These are phyloP conservation scores for Xylaria curta DNA, from an alignment of 495 filamentous ascomycete genomes.

Conservation along the genomic window DNA sequence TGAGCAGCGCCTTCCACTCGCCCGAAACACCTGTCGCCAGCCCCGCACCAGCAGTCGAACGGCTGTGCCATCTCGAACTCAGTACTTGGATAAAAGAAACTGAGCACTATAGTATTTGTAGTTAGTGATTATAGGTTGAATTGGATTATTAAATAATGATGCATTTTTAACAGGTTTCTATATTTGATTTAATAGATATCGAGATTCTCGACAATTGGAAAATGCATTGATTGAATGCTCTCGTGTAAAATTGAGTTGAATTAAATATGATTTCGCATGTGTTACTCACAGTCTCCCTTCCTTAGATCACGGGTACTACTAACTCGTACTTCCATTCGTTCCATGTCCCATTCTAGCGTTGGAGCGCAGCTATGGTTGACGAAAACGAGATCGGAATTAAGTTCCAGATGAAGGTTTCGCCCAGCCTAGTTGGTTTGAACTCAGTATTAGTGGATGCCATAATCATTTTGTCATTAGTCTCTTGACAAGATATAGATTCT, in stretches of 20 bases:
- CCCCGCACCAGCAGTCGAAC: slow-evolving; percentile 16
- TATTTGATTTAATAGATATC: too few relatives aligned
- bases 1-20: slow-evolving; percentile 3
- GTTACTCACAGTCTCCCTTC: slow-evolving; percentile 23
- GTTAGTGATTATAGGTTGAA: not conserved
- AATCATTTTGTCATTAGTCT: not conserved
- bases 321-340: slow-evolving; percentile 19
- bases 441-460: slow-evolving; percentile 3
- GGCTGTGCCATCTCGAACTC: slow-evolving; percentile 16
- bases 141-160: not conserved
- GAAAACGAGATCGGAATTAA: slow-evolving; percentile 19
- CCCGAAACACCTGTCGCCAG: slow-evolving; percentile 12
- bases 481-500: slow-evolving; percentile 1
- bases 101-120: not conserved
- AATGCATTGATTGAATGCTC: not conserved
- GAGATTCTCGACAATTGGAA: not conserved
- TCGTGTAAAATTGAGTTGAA: too few relatives aligned
- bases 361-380: slow-evolving; percentile 21
- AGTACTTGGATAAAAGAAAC: slow-evolving; percentile 25
- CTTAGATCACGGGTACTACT: not conserved
- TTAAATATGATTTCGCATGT: not conserved
- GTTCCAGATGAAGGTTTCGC: slow-evolving; percentile 12
- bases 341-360: slow-evolving; percentile 18
- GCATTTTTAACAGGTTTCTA: not conserved
- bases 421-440: slow-evolving; percentile 4